Conservation (phyloP, 306 rosid species). For the Senna siamea region DNA sequence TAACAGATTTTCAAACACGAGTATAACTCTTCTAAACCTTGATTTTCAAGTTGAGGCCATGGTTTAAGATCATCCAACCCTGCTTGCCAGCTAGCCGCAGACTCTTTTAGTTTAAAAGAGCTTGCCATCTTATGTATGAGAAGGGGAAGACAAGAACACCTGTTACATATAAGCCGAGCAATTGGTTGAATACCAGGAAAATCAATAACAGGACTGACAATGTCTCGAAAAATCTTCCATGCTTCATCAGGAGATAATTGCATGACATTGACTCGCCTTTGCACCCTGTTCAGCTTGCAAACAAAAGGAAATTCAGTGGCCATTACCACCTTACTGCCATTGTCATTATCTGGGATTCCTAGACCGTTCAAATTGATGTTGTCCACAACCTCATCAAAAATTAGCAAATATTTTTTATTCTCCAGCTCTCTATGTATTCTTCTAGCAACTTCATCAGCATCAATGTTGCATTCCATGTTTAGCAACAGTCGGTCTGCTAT, state of each 20-base stretch:
- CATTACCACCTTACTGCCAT: slow-evolving; percentile 40
- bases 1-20: slow-evolving; percentile 31
- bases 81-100: slow-evolving; percentile 20
- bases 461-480: background rate
- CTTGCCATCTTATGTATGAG: slow-evolving; percentile 36
- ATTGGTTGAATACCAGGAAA: slow-evolving; percentile 14
- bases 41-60: slow-evolving; percentile 24
- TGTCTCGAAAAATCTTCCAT: slow-evolving; percentile 39
- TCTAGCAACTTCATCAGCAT: slow-evolving; percentile 1
- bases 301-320: background rate
- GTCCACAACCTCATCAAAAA: slow-evolving; percentile 41
- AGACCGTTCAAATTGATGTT: background rate
- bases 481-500: background rate
- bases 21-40: slow-evolving; percentile 37
- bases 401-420: slow-evolving; percentile 31
- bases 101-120: slow-evolving; percentile 22
- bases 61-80: slow-evolving; percentile 29
- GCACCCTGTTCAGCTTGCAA: background rate
- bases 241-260: slow-evolving; percentile 33
- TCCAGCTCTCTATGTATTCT: slow-evolving; percentile 22
- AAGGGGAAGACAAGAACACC: slow-evolving; percentile 42
- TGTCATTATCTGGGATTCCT: slow-evolving; percentile 26
- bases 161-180: slow-evolving; percentile 32
- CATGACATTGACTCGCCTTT: background rate
- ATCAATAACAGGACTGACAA: slow-evolving; percentile 3